phyloP scores from a whole-genome alignment of 345 rosid species.

The Aquilaria sinensis region DNA sequence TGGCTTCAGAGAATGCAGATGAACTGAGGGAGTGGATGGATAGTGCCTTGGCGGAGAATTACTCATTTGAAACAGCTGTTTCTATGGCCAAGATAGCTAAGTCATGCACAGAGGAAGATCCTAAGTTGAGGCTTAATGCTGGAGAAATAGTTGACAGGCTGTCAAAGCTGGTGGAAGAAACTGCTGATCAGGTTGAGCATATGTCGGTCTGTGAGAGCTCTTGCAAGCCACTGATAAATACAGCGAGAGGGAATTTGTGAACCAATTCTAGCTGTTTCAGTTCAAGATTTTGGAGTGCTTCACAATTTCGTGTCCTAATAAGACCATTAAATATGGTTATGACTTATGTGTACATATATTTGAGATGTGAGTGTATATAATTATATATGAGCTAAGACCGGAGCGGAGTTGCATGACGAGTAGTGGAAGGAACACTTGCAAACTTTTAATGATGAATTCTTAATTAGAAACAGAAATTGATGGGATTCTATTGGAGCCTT shows the following conservation, averaged over 20 bases:
- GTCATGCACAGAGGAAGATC: constrained; percentile 63
- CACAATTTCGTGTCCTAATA: too few relatives aligned
- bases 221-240: constrained; percentile 55
- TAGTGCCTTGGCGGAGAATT: constrained; percentile 62
- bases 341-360: too few relatives aligned
- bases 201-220: constrained; percentile 52
- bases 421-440: too few relatives aligned
- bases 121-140: constrained; percentile 60
- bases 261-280: too few relatives aligned
- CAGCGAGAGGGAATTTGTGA: constrained; percentile 21
- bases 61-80: constrained; percentile 58
- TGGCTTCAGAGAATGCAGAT: constrained; percentile 39
- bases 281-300: too few relatives aligned
- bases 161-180: constrained; percentile 50
- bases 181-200: constrained; percentile 29
- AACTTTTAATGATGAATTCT: too few relatives aligned
- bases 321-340: too few relatives aligned
- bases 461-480: too few relatives aligned
- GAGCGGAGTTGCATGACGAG: too few relatives aligned
- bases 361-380: too few relatives aligned
- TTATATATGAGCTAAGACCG: too few relatives aligned
- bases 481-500: too few relatives aligned
- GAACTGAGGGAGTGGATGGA: constrained; percentile 72
- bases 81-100: constrained; percentile 60
- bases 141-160: constrained; percentile 71